A percentile compares a stretch with the other conserved stretches of the same genome.
phyloP scores from a whole-genome alignment of 2,329 filamentous ascomycete species.

The Malbranchea zuffiana region DNA sequence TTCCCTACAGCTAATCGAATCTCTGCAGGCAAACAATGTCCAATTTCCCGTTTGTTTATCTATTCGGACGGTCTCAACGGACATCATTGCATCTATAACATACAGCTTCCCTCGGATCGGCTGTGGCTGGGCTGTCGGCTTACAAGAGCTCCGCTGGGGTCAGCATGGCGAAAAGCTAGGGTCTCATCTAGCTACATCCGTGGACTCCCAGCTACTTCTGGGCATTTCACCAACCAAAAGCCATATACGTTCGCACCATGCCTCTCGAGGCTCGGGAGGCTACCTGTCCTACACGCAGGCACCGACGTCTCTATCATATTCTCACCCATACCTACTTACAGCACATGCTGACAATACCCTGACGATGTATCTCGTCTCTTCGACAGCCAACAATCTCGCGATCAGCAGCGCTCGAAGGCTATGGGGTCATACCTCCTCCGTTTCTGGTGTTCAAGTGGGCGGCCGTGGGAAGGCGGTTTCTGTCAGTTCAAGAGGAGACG shows the following conservation, averaged over 20 bases:
- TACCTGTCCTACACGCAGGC: slow-evolving; percentile 26
- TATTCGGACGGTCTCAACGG: slow-evolving; percentile 54
- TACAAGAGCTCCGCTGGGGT: slow-evolving; percentile 76
- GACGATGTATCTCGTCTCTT: slow-evolving; percentile 69
- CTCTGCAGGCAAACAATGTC: slow-evolving; percentile 68
- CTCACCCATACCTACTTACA: slow-evolving; percentile 74
- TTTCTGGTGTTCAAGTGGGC: slow-evolving; percentile 75
- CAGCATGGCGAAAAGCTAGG: slow-evolving; percentile 34
- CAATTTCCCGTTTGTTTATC: slow-evolving; percentile 72
- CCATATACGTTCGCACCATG: neutral
- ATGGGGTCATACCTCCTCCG: slow-evolving; percentile 85
- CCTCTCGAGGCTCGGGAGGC: no score
- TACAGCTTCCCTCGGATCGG: slow-evolving; percentile 69
- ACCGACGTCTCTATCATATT: slow-evolving; percentile 57
- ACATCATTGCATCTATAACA: slow-evolving; percentile 70
- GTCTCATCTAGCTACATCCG: slow-evolving; percentile 31
- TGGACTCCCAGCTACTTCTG: slow-evolving; percentile 27
- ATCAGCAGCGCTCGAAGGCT: slow-evolving; percentile 65
- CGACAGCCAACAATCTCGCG: slow-evolving; percentile 52
- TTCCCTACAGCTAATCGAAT: slow-evolving; percentile 55
- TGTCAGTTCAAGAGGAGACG: slow-evolving; percentile 68
- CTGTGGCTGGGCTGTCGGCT: slow-evolving; percentile 75
- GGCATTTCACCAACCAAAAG: neutral
- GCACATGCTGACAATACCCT: slow-evolving; percentile 82
- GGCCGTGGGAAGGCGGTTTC: slow-evolving; percentile 79